Base-by-base conservation (phyloP, 2,329 filamentous ascomycete genomes). In the Zalaria sp. region DNA sequence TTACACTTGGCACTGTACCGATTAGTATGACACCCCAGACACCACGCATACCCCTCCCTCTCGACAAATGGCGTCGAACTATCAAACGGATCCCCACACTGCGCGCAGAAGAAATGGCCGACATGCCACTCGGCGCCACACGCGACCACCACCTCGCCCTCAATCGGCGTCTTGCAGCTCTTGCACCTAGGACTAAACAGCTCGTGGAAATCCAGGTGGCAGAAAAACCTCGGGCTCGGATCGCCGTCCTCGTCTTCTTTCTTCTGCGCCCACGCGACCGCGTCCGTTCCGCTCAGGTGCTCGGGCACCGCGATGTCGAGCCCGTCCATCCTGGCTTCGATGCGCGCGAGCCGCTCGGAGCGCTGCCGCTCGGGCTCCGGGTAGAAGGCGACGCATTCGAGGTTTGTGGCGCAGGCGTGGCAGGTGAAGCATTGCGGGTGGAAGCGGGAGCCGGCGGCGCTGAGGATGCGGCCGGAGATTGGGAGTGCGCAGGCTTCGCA, bases 151-250 rank as follows among this genome's bases (percentile, higher is more conserved):
- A 96, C 86, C 62, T 96, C 88, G 35, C 88, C 88, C 51, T 96
- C 79, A 54, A 98, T 98, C 3, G 91, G 89, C 5, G 91, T 98
- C 60, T 83, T 87, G 73, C 91, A 98, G 60, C 84, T 87, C 65
- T 91, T 91, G 72, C 91, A 98, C 35, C 86, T 79, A 4, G 91
- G 91, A 28, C 83, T 87, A 62, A 85, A 98, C 41, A 83, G 69
- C 63, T 98, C 91, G 61, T 98, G 91, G 75, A 88, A 98, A 67
- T 98, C 91, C n/a, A 98, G 74, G 58, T 96, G 89, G 63, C 91
- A 98, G 66, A 83, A 98, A 72, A 96, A 96, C 7, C 89, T 79
- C 37, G 85, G 65, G 7, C 77, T 70, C 32, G 75, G 72, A 57
- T 89, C 82, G 35, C 81, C 79, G 51, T 89, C 83, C 34, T 61